phyloP scores from a whole-genome alignment of 2,329 filamentous ascomycete species.

The Pyrenophora graminea region DNA sequence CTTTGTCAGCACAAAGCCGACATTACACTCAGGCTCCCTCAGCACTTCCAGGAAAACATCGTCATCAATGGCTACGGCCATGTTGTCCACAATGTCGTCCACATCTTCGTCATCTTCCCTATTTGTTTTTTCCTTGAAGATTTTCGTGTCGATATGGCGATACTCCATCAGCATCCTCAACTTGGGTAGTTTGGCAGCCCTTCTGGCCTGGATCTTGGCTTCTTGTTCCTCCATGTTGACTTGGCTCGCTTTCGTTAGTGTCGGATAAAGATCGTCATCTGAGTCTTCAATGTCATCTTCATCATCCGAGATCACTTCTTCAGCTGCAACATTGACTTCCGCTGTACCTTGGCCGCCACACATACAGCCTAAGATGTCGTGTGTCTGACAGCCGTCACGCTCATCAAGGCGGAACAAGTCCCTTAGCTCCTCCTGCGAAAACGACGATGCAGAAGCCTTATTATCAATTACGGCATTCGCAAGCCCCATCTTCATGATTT shows the following conservation, averaged over 20 bases:
- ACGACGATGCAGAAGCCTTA: slow-evolving; percentile 63
- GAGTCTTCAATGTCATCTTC: slow-evolving; percentile 18
- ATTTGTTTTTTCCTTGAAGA: slow-evolving; percentile 21
- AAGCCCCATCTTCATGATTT: slow-evolving; percentile 71
- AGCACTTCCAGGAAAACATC: slow-evolving; percentile 55
- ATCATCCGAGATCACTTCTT: slow-evolving; percentile 27
- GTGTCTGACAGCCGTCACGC: slow-evolving; percentile 65
- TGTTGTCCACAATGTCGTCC: slow-evolving; percentile 36
- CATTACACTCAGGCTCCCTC: slow-evolving; percentile 50
- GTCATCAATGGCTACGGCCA: slow-evolving; percentile 53
- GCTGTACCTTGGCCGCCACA: slow-evolving; percentile 61
- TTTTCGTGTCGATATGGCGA: slow-evolving; percentile 53
- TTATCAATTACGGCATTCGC: slow-evolving; percentile 73
- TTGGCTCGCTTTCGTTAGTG: slow-evolving; percentile 47
- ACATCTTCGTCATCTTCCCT: slow-evolving; percentile 8
- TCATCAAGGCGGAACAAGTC: slow-evolving; percentile 71
- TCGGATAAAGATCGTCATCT: slow-evolving; percentile 31
- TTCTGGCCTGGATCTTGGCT: slow-evolving; percentile 44
- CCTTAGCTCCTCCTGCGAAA: slow-evolving; percentile 67
- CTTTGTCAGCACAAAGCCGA: slow-evolving; percentile 59
- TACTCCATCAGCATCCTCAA: slow-evolving; percentile 60
- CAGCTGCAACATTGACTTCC: slow-evolving; percentile 15
- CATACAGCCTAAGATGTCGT: slow-evolving; percentile 66
- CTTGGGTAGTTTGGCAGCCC: slow-evolving; percentile 47
- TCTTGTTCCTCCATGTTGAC: slow-evolving; percentile 55